Evolutionary conservation across 2,329 filamentous ascomycete species (phyloP).

Genomic region (Claviceps maximensis): DNA sequence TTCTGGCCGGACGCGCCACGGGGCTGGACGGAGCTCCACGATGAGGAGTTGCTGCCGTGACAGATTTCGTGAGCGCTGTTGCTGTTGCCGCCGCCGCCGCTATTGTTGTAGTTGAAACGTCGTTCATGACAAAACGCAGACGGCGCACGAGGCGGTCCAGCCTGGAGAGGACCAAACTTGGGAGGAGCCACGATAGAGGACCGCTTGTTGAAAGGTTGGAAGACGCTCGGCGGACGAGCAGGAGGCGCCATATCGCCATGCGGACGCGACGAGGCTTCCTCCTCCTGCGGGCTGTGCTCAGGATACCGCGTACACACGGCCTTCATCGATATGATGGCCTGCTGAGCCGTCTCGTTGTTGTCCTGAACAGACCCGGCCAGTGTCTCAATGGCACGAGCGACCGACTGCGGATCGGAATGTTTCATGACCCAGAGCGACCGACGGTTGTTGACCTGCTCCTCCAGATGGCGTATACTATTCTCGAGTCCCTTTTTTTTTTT

Average conservation of each 20-base stretch:
- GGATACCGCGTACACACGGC: constrained; percentile 2
- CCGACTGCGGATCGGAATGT: constrained; percentile 17
- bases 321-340: constrained; percentile 15
- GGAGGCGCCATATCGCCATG: constrained; percentile 3
- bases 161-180: constrained; percentile 19
- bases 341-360: constrained; percentile 13
- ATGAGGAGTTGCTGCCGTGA: not conserved
- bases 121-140: constrained; percentile 15
- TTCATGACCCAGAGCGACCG: constrained; percentile 24
- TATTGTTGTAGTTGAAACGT: constrained; percentile 3
- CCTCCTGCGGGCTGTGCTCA: not conserved
- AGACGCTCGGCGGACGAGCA: constrained; percentile 13
- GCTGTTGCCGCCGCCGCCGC: not conserved
- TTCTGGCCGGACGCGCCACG: not conserved
- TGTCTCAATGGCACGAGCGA: constrained; percentile 20
- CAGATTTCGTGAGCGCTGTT: not conserved
- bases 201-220: constrained; percentile 12
- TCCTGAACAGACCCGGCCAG: constrained; percentile 17
- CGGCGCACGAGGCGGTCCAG: constrained; percentile 16
- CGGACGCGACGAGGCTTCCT: not conserved
- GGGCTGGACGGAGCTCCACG: constrained; percentile 13
- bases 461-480: constrained; percentile 19
- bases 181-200: constrained; percentile 13
- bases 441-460: constrained; percentile 23
- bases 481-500: constrained; percentile 23